A percentile compares a stretch with the other conserved stretches of the same genome.
These are phyloP conservation scores for Plasmodium coatneyi DNA, from an alignment of 169 alveolate genomes.

Conservation along the genomic window DNA sequence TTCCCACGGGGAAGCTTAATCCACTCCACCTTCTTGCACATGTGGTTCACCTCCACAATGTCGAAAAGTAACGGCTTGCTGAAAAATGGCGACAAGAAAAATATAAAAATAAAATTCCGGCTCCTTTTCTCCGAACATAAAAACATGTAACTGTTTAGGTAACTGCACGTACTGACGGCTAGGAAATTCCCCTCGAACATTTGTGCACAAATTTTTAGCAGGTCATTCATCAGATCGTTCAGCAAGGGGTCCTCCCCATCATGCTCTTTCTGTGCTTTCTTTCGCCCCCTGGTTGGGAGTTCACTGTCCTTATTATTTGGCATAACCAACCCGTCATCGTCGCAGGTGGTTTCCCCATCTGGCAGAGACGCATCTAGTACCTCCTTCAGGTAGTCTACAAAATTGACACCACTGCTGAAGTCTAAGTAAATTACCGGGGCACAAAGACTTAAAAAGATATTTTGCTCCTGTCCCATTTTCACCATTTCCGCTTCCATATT, in stretches of 20 bases:
- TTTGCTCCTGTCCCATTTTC: constrained; percentile 8
- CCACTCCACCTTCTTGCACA: constrained; percentile 60
- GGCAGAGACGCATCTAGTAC: not conserved
- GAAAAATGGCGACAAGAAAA: constrained; percentile 29
- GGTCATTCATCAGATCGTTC: not conserved
- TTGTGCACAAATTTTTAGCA: not conserved
- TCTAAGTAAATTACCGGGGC: constrained; percentile 37
- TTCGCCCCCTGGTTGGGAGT: not conserved
- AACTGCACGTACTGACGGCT: constrained; percentile 41
- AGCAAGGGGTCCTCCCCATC: not conserved
- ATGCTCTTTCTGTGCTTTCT: not conserved
- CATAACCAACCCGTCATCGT: not conserved
- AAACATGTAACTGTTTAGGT: constrained; percentile 28
- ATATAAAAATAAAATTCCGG: constrained; percentile 39
- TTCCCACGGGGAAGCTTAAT: not conserved
- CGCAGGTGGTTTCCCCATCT: not conserved
- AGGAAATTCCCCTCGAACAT: constrained; percentile 26
- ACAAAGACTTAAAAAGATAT: constrained; percentile 50
- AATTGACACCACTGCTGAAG: constrained; percentile 34
- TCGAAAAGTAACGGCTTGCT: constrained; percentile 18
- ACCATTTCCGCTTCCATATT: constrained; percentile 7
- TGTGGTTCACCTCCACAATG: constrained; percentile 12
- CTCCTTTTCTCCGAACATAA: not conserved
- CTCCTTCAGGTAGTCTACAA: constrained; percentile 13
- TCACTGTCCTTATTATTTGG: not conserved